Base-by-base conservation (phyloP, 768 basidiomycete genomes). In the Boletus reticulatus region DNA sequence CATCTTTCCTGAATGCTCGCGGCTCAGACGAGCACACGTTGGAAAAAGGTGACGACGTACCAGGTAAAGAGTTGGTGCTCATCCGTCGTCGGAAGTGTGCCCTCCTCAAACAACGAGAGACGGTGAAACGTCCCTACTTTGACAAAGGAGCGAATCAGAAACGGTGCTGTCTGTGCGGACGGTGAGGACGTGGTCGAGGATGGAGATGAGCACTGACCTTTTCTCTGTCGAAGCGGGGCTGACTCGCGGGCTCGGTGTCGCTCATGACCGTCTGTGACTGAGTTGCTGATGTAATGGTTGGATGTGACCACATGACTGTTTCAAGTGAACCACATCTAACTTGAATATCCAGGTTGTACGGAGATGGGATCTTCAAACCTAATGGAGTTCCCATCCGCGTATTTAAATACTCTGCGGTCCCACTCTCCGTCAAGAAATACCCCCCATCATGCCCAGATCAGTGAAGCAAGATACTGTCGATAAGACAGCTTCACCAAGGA, bases 21-120 rank as follows among this genome's bases (percentile, higher is more conserved):
- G 44, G 11, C 19, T 63, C 9, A 56, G 42, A 32, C 13, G 17
- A 34, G 31, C 8, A 43, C 13, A 19, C 1, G 4, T 19, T 19
- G n/a, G 9, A 16, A 57, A 7, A 34, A 6, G 52, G 6, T 11
- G 45, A 50, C 37, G 19, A 61, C 77, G 22, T 63, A 88, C 91
- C 91, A 93, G 8, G 88, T 87, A 62, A 87, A 92, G 34, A 93
- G 72, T 65, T 92, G 89, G 45, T 89, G 86, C 65, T 93, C 91
- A 58, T 93, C 91, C 7, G 85, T 84, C 3, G 85, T 85, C 8
- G 91, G 91, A 4, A 88, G 76, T 3, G 81, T 79, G 0, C 88
- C 84, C 55, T 92, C 89, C 64, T 93, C 89, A 61, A 93, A 93
- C 52, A 89, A 76, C 4, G 76, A 72, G 22, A 90, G 72, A 41